Base-by-base conservation (phyloP, 2,329 filamentous ascomycete genomes). In the Sarocladiaceae sp. region DNA sequence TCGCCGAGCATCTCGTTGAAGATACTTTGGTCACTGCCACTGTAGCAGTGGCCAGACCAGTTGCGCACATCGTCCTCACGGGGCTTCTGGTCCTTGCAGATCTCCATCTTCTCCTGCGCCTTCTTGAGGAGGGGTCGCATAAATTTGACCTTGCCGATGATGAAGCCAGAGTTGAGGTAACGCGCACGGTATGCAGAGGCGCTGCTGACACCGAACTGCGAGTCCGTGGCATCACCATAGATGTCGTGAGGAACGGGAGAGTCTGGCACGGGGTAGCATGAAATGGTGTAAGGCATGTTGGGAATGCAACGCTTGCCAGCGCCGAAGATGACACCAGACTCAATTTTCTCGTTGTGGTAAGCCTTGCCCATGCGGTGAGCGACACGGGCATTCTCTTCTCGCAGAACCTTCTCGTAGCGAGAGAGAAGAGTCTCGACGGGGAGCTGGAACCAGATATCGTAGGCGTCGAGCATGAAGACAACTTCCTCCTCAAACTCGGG, bases 391-490 rank as follows among this genome's bases (percentile, higher is more conserved):
- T 53, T 52, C 12, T 56, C 56, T 13, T 53, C 46, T 7, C 48
- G 50, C 23, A 53, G 33, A n/a, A 58, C 47, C 26, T 47, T 50
- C 12, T 54, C 33, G 45, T 58, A 60, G 4, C 58, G 55, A 10
- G 47, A 45, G 6, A 59, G 23, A 5, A 60, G 50, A 3, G 51
- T 47, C 20, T 59, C 54, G 21, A 48, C 21, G 2, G 58, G 58
- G 1, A 62, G 53, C 49, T 62, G 60, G 27, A 62, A 62, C 60
- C 60, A 62, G 21, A 59, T 49, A 24, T 62, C 59, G 39, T 60
- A 60, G 10, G 54, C 51, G n/a, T 62, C 60, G 2, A 61, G 46
- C 26, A 62, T 53, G 19, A 62, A 42, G 3, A 60, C 39, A 9
- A 61, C 48, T 10, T 62, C 58, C 15, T 59, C 46, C 2, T 59